phyloP scores from a whole-genome alignment of 2,329 filamentous ascomycete genomes.

The Fusarium paranaense region DNA sequence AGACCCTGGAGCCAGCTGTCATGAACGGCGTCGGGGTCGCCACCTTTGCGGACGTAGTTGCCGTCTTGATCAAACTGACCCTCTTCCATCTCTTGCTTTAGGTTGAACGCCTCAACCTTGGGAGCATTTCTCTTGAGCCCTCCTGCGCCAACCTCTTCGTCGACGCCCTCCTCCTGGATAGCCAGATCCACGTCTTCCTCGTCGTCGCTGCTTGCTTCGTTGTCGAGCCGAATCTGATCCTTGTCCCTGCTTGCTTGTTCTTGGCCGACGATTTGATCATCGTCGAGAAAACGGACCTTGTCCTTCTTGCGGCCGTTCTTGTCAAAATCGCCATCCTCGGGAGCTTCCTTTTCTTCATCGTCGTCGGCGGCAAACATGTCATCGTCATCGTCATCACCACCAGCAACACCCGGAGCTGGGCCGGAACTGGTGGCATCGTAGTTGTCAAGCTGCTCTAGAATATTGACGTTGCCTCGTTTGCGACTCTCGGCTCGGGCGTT shows the following conservation, averaged over 20 bases:
- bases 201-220: constrained; percentile 68
- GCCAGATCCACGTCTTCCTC: constrained; percentile 78
- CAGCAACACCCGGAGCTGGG: constrained; percentile 61
- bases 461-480: constrained; percentile 60
- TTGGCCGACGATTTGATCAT: constrained; percentile 80
- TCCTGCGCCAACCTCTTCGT: constrained; percentile 90
- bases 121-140: constrained; percentile 93
- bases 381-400: constrained; percentile 67
- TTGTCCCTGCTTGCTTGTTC: constrained; percentile 79
- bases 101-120: constrained; percentile 95
- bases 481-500: constrained; percentile 76
- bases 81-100: constrained; percentile 89
- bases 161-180: constrained; percentile 79
- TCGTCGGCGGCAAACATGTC: constrained; percentile 85
- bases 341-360: constrained; percentile 56
- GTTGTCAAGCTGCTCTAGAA: constrained; percentile 65
- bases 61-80: constrained; percentile 91
- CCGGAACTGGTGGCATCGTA: constrained; percentile 61
- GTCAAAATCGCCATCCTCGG: constrained; percentile 47
- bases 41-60: constrained; percentile 91
- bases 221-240: constrained; percentile 74
- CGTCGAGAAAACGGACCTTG: constrained; percentile 70
- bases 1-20: constrained; percentile 94
- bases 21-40: constrained; percentile 88
- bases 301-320: constrained; percentile 69